Evolutionary conservation across 768 basidiomycete species (phyloP).

Genomic region (Crucibulum laeve): DNA sequence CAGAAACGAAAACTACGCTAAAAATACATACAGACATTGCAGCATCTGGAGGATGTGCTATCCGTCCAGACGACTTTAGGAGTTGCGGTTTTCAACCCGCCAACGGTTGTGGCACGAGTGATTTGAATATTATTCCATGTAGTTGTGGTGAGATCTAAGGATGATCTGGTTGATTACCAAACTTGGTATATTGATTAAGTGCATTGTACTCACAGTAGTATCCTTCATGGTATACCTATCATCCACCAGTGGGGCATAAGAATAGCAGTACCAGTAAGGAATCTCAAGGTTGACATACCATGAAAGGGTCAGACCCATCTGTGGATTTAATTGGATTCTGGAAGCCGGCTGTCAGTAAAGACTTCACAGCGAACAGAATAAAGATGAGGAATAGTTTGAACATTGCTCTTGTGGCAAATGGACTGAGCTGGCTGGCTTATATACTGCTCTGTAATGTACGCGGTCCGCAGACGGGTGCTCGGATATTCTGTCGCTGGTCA

Average conservation of each 20-base stretch:
- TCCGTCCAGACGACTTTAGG: slow-evolving; percentile 5
- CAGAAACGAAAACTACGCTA: background rate
- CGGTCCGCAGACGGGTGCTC: too few relatives aligned
- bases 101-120: slow-evolving; percentile 12
- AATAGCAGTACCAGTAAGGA: background rate
- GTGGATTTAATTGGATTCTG: slow-evolving; percentile 12
- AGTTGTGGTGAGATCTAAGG: slow-evolving; percentile 11
- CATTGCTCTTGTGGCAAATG: too few relatives aligned
- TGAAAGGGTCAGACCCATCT: slow-evolving; percentile 14
- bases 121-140: slow-evolving; percentile 14
- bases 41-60: slow-evolving; percentile 2
- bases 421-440: too few relatives aligned
- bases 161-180: background rate
- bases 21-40: slow-evolving; percentile 3
- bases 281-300: slow-evolving; percentile 1
- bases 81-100: slow-evolving; percentile 7
- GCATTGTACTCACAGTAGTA: slow-evolving; percentile 9
- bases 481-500: too few relatives aligned
- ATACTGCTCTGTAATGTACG: too few relatives aligned
- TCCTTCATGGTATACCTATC: slow-evolving; percentile 10
- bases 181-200: background rate
- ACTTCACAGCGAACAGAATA: too few relatives aligned
- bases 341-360: too few relatives aligned
- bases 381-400: too few relatives aligned
- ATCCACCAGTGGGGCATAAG: background rate